These are phyloP conservation scores for Aureobasidium musti DNA, from an alignment of 2,329 filamentous ascomycete genomes.

Conservation along the genomic window DNA sequence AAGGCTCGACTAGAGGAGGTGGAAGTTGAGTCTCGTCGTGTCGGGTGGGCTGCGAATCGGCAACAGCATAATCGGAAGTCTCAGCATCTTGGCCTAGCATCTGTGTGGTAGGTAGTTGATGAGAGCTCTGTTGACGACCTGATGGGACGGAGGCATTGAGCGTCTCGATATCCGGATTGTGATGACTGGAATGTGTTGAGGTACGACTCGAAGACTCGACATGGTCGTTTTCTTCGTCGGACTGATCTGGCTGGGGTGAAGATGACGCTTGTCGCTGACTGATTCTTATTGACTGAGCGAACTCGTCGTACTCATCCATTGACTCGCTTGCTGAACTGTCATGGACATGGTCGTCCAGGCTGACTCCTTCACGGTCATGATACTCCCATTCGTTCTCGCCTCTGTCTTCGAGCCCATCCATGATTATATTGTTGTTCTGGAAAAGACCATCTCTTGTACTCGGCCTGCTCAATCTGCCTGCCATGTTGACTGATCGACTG, in stretches of 20 bases:
- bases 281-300: conserved; percentile 39
- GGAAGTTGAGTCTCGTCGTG: conserved; percentile 37
- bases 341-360: conserved; percentile 27
- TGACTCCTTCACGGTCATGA: conserved; percentile 28
- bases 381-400: conserved; percentile 28
- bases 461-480: conserved; percentile 2
- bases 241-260: conserved; percentile 1
- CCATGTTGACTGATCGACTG: conserved; percentile 30
- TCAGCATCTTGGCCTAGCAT: conserved; percentile 3
- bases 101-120: background rate
- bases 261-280: conserved; percentile 35
- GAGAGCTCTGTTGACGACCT: conserved; percentile 14
- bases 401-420: conserved; percentile 3
- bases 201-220: conserved; percentile 19
- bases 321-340: conserved; percentile 28
- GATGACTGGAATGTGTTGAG: conserved; percentile 2
- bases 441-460: conserved; percentile 31
- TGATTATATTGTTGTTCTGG: conserved; percentile 6
- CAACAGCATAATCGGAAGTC: conserved; percentile 44
- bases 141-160: conserved; percentile 1
- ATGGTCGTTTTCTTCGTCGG: background rate
- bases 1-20: conserved; percentile 41
- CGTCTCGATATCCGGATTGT: background rate
- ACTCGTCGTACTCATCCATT: conserved; percentile 45
- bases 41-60: conserved; percentile 49